These are phyloP conservation scores for Oenanthe sinensis DNA, from an alignment of 129 eudicot species.

Conservation along the genomic window DNA sequence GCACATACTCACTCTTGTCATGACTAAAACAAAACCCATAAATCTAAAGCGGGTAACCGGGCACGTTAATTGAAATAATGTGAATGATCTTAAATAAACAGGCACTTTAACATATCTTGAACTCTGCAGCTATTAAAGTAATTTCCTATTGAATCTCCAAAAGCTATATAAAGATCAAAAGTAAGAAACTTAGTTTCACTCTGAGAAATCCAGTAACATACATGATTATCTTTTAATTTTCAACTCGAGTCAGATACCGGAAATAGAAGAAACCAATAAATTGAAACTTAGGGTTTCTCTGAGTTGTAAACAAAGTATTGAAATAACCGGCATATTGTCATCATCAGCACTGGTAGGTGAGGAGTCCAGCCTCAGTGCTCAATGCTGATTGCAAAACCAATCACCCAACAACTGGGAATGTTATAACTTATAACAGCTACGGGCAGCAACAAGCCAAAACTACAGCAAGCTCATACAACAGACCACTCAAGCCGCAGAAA, in stretches of 20 bases:
- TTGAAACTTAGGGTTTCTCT: background rate
- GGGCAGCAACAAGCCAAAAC: constrained; percentile 5
- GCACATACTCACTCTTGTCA: background rate
- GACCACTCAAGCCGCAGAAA: background rate
- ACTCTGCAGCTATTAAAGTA: background rate
- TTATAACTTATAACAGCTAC: no score
- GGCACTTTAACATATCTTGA: background rate
- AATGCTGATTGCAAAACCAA: background rate
- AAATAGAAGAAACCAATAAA: background rate
- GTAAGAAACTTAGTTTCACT: background rate
- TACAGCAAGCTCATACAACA: background rate
- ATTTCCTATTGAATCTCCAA: background rate
- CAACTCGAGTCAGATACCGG: background rate
- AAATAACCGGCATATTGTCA: background rate
- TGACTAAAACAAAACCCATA: background rate
- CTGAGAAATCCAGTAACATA: background rate
- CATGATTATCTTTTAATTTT: background rate
- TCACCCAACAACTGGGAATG: constrained; percentile 1
- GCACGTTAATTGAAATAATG: background rate
- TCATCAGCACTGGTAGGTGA: background rate
- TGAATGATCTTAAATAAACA: background rate
- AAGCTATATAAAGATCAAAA: background rate
- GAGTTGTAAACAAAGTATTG: background rate
- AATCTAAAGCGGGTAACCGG: background rate
- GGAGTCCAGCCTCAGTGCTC: background rate